Evolutionary conservation across 2,329 filamentous ascomycete species (phyloP).

Genomic region (Microsporum ferrugineum): DNA sequence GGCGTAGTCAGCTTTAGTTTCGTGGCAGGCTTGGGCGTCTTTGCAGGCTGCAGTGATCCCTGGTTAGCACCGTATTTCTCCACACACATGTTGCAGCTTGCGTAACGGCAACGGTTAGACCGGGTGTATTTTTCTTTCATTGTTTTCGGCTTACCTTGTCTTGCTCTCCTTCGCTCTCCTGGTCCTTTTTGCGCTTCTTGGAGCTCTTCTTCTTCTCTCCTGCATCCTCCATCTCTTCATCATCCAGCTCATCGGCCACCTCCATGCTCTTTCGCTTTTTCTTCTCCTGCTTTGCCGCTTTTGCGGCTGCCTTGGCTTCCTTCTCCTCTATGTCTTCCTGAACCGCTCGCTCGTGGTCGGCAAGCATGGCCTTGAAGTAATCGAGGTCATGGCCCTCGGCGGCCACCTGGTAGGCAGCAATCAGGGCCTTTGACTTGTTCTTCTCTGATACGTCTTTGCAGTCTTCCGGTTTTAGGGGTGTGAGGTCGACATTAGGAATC

Average conservation of each 20-base stretch:
- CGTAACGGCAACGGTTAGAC: neutral
- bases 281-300: conserved; percentile 43
- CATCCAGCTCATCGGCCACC: conserved; percentile 41
- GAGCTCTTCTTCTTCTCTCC: conserved; percentile 44
- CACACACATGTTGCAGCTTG: neutral
- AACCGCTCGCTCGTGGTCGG: conserved; percentile 45
- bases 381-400: conserved; percentile 64
- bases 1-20: conserved; percentile 44
- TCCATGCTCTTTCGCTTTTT: conserved; percentile 37
- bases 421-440: conserved; percentile 67
- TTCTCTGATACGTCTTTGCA: conserved; percentile 57
- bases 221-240: conserved; percentile 44
- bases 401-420: conserved; percentile 69
- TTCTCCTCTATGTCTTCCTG: conserved; percentile 50
- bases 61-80: conserved; percentile 9
- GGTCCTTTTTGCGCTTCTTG: conserved; percentile 81
- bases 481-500: conserved; percentile 75
- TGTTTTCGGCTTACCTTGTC: conserved; percentile 43
- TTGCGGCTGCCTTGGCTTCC: conserved; percentile 52
- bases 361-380: conserved; percentile 71
- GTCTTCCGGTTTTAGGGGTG: conserved; percentile 61
- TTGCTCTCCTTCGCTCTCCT: conserved; percentile 51
- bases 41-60: conserved; percentile 40
- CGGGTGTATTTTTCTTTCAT: neutral
- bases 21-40: conserved; percentile 52